Evolutionary conservation across 2,329 filamentous ascomycete species (phyloP).

Genomic region (Orbilia ellipsospora): DNA sequence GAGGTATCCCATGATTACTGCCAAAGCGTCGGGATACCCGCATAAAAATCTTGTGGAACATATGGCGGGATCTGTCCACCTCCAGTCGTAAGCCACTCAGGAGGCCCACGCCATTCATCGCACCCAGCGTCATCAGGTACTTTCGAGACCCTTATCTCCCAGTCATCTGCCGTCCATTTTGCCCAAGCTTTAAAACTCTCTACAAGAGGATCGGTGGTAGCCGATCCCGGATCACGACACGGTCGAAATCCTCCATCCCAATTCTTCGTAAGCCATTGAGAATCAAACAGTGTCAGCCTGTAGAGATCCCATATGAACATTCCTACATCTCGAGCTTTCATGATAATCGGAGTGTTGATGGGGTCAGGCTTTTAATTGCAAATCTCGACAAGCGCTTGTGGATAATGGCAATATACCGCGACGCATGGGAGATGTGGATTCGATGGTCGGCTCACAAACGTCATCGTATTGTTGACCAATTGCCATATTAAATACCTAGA

Average conservation of each 20-base stretch:
- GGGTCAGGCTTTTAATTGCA: slow-evolving; percentile 24
- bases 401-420: slow-evolving; percentile 39
- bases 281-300: slow-evolving; percentile 7
- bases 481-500: slow-evolving; percentile 40
- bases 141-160: slow-evolving; percentile 24
- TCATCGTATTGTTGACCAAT: slow-evolving; percentile 17
- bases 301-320: slow-evolving; percentile 34
- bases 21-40: slow-evolving; percentile 4
- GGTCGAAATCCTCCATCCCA: slow-evolving; percentile 9
- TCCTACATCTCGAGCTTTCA: slow-evolving; percentile 21
- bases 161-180: slow-evolving; percentile 40
- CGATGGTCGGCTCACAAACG: slow-evolving; percentile 6
- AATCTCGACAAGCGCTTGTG: slow-evolving; percentile 10
- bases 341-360: not conserved
- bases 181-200: slow-evolving; percentile 34
- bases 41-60: slow-evolving; percentile 11
- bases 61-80: slow-evolving; percentile 1
- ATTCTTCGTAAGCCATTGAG: not conserved
- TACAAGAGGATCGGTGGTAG: not conserved
- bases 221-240: slow-evolving; percentile 16
- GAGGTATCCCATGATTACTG: not conserved
- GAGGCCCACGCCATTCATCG: slow-evolving; percentile 20
- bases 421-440: slow-evolving; percentile 21
- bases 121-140: slow-evolving; percentile 15
- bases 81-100: slow-evolving; percentile 40